These are phyloP conservation scores for Penicillium sp. DNA, from an alignment of 2,329 filamentous ascomycete species.

Conservation along the genomic window DNA sequence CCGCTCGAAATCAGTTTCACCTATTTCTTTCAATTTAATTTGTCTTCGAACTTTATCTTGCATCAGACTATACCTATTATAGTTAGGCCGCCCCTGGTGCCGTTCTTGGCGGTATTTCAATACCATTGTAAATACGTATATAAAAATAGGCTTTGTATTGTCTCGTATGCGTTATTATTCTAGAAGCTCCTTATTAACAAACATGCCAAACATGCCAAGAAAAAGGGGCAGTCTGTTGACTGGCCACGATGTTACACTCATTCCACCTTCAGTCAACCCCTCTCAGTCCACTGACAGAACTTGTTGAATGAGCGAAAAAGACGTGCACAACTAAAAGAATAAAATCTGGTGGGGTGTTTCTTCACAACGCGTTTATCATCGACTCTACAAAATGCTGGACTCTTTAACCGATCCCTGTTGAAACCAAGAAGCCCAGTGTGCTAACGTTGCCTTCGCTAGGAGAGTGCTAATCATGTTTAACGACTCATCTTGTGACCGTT, in stretches of 20 bases:
- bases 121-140: slow-evolving; percentile 4
- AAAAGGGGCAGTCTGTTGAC: neutral
- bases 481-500: neutral
- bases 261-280: neutral
- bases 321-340: neutral
- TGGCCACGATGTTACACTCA: neutral
- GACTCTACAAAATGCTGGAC: neutral
- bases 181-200: neutral
- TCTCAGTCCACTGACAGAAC: neutral
- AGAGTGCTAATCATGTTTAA: neutral
- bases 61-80: slow-evolving; percentile 2
- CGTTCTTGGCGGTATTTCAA: slow-evolving; percentile 2
- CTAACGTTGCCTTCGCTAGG: neutral
- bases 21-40: neutral
- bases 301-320: neutral
- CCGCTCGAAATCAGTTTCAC: slow-evolving; percentile 10
- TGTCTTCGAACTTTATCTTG: slow-evolving; percentile 1
- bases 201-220: neutral
- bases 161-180: neutral
- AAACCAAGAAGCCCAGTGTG: neutral
- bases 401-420: neutral
- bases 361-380: neutral
- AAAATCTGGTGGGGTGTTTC: neutral
- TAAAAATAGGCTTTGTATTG: slow-evolving; percentile 5
- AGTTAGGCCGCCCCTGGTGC: slow-evolving; percentile 6